phyloP scores from a whole-genome alignment of 129 eudicot genomes.

The Helichrysum umbraculigerum region DNA sequence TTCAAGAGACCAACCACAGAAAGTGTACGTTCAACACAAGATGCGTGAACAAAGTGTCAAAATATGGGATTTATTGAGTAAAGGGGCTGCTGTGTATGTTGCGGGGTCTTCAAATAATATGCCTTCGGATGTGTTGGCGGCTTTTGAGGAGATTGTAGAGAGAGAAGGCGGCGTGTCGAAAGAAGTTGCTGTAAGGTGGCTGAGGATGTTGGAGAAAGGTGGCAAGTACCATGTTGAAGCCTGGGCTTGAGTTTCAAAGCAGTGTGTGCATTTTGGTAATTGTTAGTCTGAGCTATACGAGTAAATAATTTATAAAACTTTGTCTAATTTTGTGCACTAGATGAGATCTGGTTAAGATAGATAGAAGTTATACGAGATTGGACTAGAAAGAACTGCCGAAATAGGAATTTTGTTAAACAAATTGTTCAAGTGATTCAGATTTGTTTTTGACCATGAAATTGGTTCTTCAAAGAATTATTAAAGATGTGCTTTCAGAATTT shows the following conservation, averaged over 20 bases:
- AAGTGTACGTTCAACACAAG: slow-evolving; percentile 92
- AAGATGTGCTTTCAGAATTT: too few species aligned
- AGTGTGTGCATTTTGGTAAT: not conserved
- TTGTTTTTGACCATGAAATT: not conserved
- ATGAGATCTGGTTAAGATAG: not conserved
- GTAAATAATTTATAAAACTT: too few species aligned
- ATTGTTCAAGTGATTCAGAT: not conserved
- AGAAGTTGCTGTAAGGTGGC: slow-evolving; percentile 78
- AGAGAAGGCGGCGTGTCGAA: slow-evolving; percentile 62
- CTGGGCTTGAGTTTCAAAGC: slow-evolving; percentile 56
- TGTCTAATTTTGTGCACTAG: not conserved
- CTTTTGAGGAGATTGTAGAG: slow-evolving; percentile 73
- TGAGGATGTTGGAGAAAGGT: slow-evolving; percentile 81
- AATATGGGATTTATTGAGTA: slow-evolving; percentile 63
- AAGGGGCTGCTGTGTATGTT: slow-evolving; percentile 82
- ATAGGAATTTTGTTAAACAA: not conserved
- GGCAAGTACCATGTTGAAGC: slow-evolving; percentile 95
- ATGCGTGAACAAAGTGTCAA: slow-evolving; percentile 64
- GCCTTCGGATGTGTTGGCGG: slow-evolving; percentile 73
- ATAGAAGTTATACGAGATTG: not conserved
- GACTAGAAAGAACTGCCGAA: not conserved
- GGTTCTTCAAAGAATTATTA: not conserved
- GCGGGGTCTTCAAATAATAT: slow-evolving; percentile 91
- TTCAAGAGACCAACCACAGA: slow-evolving; percentile 80
- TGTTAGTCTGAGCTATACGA: too few species aligned